Evolutionary conservation across 2,329 filamentous ascomycete species (phyloP), one percentile per base, ranked within the genome.

Genomic region (Pseudovirgaria hyperparasitica): DNA sequence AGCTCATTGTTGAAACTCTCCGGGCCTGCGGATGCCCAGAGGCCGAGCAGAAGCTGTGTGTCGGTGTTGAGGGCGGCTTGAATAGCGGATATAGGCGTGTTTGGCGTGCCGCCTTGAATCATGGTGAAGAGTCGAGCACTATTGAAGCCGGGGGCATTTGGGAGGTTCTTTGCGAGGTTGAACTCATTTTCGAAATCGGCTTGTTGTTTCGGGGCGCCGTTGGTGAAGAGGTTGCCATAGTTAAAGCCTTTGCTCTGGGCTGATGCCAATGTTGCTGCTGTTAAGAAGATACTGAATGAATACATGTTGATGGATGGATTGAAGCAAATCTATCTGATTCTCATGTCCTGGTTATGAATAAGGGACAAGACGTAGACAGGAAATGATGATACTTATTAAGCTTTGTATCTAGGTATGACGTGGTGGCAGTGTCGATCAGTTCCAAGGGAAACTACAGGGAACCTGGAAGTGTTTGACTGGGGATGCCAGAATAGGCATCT

Each of bases 51-150:
- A 15, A 94, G 67, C 22, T 67, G 66, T 2, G 82, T 92, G 42
- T 82, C 69, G 44, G 82, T 82, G 40, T 67, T 69, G 54, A 92
- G 84, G 43, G 84, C 85, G 22, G 85, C 85, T 22, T 77, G 78
- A 36, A 93, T 82, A 38, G 46, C 81, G 21, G 67, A 62, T 45
- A 79, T 84, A 41, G 72, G 65, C 16, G 65, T 64, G 55, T 67
- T 75, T 37, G 67, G 54, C 5, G 76, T 76, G 37, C 71, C 74
- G 15, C 56, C 68, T 65, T 84, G 78, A 25, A 79, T 63, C 67
- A 72, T 82, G 39, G 78, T 82, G 57, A 78, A 85, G n/a, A 84
- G 63, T 33, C 79, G 72, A 22, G 74, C 77, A 33, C 69, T 75
- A 41, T 60, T 78, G 61, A 79, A 82, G 23, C 71, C 71, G 13